These are phyloP conservation scores for Paspalum notatum DNA, from an alignment of 176 grass and related monocot genomes.

Conservation along the genomic window DNA sequence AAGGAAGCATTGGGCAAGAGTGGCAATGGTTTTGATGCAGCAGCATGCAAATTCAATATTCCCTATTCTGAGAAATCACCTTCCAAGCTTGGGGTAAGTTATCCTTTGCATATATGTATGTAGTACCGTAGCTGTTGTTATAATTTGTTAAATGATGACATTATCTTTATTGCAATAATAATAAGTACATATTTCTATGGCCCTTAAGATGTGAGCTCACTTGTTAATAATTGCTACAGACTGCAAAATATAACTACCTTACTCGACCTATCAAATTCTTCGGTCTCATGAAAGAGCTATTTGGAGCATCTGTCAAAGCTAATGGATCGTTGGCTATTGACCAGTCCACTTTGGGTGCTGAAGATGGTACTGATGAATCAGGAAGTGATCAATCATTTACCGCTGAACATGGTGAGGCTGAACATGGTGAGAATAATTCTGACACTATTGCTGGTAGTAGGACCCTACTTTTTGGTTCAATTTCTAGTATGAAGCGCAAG, in stretches of 20 bases:
- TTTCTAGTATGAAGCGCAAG: background rate
- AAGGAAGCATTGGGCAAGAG: background rate
- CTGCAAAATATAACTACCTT: background rate
- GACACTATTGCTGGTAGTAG: background rate
- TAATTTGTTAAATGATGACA: too few relatives aligned
- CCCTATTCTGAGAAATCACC: background rate
- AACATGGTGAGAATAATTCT: conserved; percentile 7
- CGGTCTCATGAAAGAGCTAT: background rate
- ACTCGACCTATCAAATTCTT: background rate
- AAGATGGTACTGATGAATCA: background rate
- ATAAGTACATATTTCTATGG: too few relatives aligned
- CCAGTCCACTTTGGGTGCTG: background rate
- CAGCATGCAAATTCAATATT: background rate
- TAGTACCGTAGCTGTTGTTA: too few relatives aligned
- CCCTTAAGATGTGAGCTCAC: too few relatives aligned
- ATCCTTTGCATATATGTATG: background rate
- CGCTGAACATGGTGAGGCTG: background rate
- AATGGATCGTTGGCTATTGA: background rate
- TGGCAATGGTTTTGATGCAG: conserved; percentile 3
- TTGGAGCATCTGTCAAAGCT: background rate
- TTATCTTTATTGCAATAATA: too few relatives aligned
- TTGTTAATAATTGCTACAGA: background rate
- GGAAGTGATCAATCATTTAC: background rate
- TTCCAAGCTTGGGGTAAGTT: conserved; percentile 6
- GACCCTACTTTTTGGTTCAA: background rate